Percentiles rank a stretch among this genome's conserved stretches.
These are phyloP conservation scores for Omphalotus guepiniiformis DNA, from an alignment of 768 basidiomycete genomes.

Conservation along the genomic window DNA sequence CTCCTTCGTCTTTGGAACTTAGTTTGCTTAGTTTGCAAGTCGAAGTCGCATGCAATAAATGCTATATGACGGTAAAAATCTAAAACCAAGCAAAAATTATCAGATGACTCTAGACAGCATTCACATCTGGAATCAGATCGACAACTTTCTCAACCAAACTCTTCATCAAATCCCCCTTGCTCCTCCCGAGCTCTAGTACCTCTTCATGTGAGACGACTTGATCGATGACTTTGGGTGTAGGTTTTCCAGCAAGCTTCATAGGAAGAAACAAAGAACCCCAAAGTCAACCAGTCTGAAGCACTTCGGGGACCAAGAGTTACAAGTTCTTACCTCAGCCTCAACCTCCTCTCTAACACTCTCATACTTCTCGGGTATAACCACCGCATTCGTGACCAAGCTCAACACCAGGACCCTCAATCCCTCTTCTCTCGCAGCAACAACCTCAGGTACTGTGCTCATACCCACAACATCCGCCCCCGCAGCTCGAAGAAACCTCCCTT, in stretches of 20 bases:
- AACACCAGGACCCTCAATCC: constrained; percentile 74
- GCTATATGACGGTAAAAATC: too few species aligned
- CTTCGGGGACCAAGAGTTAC: not conserved
- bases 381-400: constrained; percentile 83
- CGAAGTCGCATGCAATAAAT: too few species aligned
- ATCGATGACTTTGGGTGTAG: constrained; percentile 33
- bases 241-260: constrained; percentile 57
- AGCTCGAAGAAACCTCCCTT: constrained; percentile 69
- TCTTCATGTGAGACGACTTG: constrained; percentile 74
- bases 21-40: too few species aligned
- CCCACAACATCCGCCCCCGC: constrained; percentile 89
- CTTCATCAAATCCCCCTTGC: constrained; percentile 72
- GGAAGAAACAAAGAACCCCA: constrained; percentile 4
- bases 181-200: constrained; percentile 60
- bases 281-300: not conserved
- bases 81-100: too few species aligned
- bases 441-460: constrained; percentile 92
- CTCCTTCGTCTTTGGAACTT: too few species aligned
- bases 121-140: constrained; percentile 24
- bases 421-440: constrained; percentile 73
- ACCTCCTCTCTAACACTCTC: constrained; percentile 71
- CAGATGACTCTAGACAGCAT: too few species aligned
- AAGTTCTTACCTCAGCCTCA: constrained; percentile 59
- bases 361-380: constrained; percentile 67
- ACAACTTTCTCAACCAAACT: constrained; percentile 65